Conservation (phyloP, 805 yeast genomes). For the Candida sonorensis region DNA sequence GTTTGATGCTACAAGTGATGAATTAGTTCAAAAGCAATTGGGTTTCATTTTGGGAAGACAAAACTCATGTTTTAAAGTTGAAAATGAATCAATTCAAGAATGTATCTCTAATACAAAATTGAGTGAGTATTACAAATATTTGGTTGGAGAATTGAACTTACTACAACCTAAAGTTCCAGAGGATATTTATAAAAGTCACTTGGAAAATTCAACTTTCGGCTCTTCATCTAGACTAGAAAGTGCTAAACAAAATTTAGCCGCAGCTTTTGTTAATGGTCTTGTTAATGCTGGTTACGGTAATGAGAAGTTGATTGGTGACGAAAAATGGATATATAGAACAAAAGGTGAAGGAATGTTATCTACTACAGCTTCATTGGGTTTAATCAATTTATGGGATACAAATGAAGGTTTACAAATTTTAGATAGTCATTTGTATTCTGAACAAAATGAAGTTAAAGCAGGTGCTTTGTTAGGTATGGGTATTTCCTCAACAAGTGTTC, state of each 20-base stretch:
- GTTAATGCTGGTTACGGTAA: constrained; percentile 86
- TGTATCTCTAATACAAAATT: constrained; percentile 74
- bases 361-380: constrained; percentile 87
- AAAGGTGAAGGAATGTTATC: constrained; percentile 88
- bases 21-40: constrained; percentile 74
- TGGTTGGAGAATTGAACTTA: constrained; percentile 81
- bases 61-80: constrained; percentile 70
- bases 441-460: constrained; percentile 83
- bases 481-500: constrained; percentile 84
- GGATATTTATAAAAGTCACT: constrained; percentile 86
- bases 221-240: constrained; percentile 65
- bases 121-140: constrained; percentile 71
- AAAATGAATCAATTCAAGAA: constrained; percentile 70
- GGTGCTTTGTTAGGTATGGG: constrained; percentile 97
- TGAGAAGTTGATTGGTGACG: constrained; percentile 74
- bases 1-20: constrained; percentile 73
- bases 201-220: constrained; percentile 59
- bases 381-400: constrained; percentile 85
- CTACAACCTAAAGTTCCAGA: constrained; percentile 90
- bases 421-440: constrained; percentile 82
- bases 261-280: constrained; percentile 89
- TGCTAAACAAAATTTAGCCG: constrained; percentile 91
- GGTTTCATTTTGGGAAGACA: constrained; percentile 87
- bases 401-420: constrained; percentile 83
- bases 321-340: constrained; percentile 82